Evolutionary conservation across 495 filamentous ascomycete genomes (phyloP), one percentile per base, ranked within the genome.

Genomic region (Aspergillus affinis): DNA sequence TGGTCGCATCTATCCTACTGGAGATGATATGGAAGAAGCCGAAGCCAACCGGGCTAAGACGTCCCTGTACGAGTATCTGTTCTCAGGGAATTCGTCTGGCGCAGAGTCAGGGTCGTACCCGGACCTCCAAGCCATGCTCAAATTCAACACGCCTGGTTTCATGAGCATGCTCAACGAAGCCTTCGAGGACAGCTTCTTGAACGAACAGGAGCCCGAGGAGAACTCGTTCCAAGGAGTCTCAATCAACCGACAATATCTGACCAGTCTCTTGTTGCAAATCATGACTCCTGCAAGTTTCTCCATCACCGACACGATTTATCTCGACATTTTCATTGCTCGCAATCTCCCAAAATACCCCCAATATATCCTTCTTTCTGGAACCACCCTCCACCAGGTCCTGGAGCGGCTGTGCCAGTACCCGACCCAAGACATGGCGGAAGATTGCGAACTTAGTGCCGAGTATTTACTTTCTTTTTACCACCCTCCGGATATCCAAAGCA

Each of bases 321-420:
- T 98, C 36, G 89, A 98, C 70, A 98, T 98, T 91, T 98, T 98
- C 68, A 86, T 98, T 70, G 93, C 94, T 48, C 88, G 94, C 58
- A 98, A 96, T 65, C 81, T 98, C 17, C 91, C 94, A 2, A 98
- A 98, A 73, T 98, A 96, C 69, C 92, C 91, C 6, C 93, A 97
- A 70, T 97, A 96, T 66, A 90, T 98, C 63, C 82, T 97, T 32
- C 84, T 98, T 58, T 86, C 94, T 0, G 94, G 92, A 52, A 89
- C 89, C 8, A 88, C 88, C 9, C 81, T 98, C 1, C 88, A 93
- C 64, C 87, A 86, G 48, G 87, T 97, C 44, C 79, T 98, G 47
- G 77, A 84, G 9, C 90, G 91, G 7, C 79, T 98, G 41, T 98
- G 94, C 76, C 82, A 87, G 60, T 95, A 90, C 64, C 91, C 94